Base-by-base conservation (phyloP, 192 early-diverging fungal species). In the Coemansia sp. region DNA sequence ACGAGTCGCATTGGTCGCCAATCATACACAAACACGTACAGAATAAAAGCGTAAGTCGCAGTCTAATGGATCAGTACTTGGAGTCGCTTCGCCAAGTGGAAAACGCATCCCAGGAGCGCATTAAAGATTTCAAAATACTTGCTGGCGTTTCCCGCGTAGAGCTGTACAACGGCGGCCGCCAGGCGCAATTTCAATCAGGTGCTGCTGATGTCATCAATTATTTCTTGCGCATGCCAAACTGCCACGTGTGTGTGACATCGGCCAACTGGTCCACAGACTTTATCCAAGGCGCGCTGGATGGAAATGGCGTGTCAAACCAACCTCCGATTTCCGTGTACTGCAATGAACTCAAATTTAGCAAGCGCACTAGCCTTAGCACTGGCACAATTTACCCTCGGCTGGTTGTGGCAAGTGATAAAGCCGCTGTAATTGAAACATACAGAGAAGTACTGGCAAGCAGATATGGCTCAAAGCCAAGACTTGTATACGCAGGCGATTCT, bases 211-310 rank as follows among this genome's bases (percentile, higher is more conserved):
- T 58, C 12, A 59, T 79, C 48, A 66, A 62, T 47, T 24, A 56
- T 17, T 65, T 68, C 24, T 39, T 83, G 19, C 22, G 19, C 9
- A 10, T n/a, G 2, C 23, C 43, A 3, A 57, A 23, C 43, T 65
- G 41, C 58, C 37, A 58, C 9, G 67, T 72, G 24, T 67, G 62
- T 12, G 39, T 83, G 0, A 50, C 79, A 2, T 83, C 82, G n/a
- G 64, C 60, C 37, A 83, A 83, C 29, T 83, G 82, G 82, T 79
- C 82, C 0, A 29, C 62, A 21, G 75, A 77, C 47, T 74, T 79
- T 55, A 75, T 83, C 19, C 61, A 60, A 0, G 82, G 82, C 21
- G 69, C 75, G 0, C 25, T 83, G 41, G 56, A 62, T 5, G 69
- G 69, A 2, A 65, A 63, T 27, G 72, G 75, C 8, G 69, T 75